Evolutionary conservation across 805 yeast genomes (phyloP), one percentile per base, ranked within the genome.

Genomic region (Candida tibetensis): DNA sequence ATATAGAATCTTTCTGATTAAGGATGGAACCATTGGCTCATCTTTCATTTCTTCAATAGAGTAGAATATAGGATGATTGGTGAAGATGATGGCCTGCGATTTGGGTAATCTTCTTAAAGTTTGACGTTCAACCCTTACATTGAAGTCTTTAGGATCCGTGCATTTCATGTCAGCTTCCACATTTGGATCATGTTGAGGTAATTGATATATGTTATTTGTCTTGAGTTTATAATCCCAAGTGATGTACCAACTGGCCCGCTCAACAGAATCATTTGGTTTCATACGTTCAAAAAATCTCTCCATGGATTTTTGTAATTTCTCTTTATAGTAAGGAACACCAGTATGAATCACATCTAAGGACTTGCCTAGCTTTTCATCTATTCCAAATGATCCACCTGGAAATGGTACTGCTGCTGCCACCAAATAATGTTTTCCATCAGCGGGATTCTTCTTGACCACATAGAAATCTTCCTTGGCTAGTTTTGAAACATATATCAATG

Each of bases 401-500:
- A 82, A 82, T 4, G 88, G 87, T 27, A 82, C 89, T 1, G 83
- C 87, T 4, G 85, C 88, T 1, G 86, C 90, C 26, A 71, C 74
- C 37, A 82, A 62, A 55, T 82, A 79, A 56, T 82, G 88, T 30
- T 54, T 49, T 2, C 78, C 85, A 40, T 63, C 69, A 46, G 77
- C 74, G 0, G 65, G 72, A 43, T 77, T 72, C 49, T 79, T 73
- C 52, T 66, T 54, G 31, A 81, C 88, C 27, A 82, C 44, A 52
- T 82, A 83, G 52, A 82, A 83, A 57, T 82, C 90, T 52, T 82
- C 90, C 54, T 82, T 82, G 30, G 88, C 87, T 72, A 82, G 71
- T 48, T 80, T 80, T 21, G 84, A 72, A 17, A 78, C 79, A 44
- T 76, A 76, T 16, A 75, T 57, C 47, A 82, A 63, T 8, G 89